A percentile compares a stretch with the other conserved stretches of the same genome.
These are phyloP conservation scores for Lactarius vividus DNA, from an alignment of 768 basidiomycete species.

Conservation along the genomic window DNA sequence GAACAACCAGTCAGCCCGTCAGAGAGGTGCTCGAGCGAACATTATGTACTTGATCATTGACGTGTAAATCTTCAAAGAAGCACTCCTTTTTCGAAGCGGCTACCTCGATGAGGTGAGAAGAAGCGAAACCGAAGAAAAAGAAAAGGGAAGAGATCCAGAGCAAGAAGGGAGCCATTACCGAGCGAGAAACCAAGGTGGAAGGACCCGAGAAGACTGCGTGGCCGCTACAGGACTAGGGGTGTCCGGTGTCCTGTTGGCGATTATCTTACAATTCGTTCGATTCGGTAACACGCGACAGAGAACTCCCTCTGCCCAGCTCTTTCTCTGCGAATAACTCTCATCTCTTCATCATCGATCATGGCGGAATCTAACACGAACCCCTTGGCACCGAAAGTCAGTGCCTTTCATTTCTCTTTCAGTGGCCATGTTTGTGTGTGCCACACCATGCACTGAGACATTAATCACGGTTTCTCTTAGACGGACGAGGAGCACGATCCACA, in stretches of 20 bases:
- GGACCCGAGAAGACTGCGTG: slow-evolving; percentile 11
- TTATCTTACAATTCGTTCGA: slow-evolving; percentile 16
- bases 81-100: slow-evolving; percentile 84
- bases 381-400: slow-evolving; percentile 68
- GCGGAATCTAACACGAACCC: slow-evolving; percentile 42
- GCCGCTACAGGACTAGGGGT: background rate
- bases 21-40: background rate
- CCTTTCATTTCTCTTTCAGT: slow-evolving; percentile 1
- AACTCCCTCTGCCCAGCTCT: slow-evolving; percentile 27
- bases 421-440: background rate
- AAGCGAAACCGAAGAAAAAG: slow-evolving; percentile 38
- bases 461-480: slow-evolving; percentile 32
- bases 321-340: slow-evolving; percentile 23
- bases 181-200: slow-evolving; percentile 1
- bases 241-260: slow-evolving; percentile 21
- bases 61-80: slow-evolving; percentile 93
- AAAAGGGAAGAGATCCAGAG: slow-evolving; percentile 42
- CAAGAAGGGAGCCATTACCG: slow-evolving; percentile 42
- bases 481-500: slow-evolving; percentile 85
- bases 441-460: slow-evolving; percentile 16
- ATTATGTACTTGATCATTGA: slow-evolving; percentile 74
- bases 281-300: slow-evolving; percentile 30
- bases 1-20: background rate
- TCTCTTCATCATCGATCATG: slow-evolving; percentile 24
- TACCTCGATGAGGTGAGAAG: slow-evolving; percentile 72